Evolutionary conservation across 2,329 filamentous ascomycete genomes (phyloP), one percentile per base, ranked within the genome.

Genomic region (Neofusicoccum cordaticola): DNA sequence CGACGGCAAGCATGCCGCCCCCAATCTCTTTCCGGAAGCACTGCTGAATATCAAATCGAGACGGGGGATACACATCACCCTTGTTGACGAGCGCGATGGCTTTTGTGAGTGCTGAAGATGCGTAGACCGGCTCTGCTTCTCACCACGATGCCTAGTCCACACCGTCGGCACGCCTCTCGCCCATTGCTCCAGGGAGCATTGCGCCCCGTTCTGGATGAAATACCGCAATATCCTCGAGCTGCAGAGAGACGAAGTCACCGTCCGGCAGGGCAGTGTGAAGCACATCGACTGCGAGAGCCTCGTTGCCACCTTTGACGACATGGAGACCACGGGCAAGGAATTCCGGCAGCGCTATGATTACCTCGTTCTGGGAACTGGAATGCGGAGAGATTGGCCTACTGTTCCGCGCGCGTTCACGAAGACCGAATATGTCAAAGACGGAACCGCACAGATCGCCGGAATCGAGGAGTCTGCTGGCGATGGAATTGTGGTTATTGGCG

Each of bases 41-140:
- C 35, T 39, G 35, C 35, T 9, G 35, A 39, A 39, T 12, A 39
- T 39, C 35, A 7, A 80, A 39, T 39, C 35, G 50, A 81, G 79
- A 19, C 80, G 89, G 47, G 82, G 85, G 1, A 76, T 91, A 12
- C 84, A 92, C 42, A 87, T 93, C 58, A 92, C 89, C 19, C 83
- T 93, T 19, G 87, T 91, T 22, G 90, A 93, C 70, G 89, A 93
- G 75, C 82, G 89, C 17, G 90, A 93, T 80, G 91, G 91, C 15
- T 93, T 87, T 74, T 93, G 90, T 93, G 80, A 70, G 88, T 68
- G 50, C 45, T 15, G 9, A 15, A 11, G n/a, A 17, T 52, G 50
- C 31, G 31, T 35, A 17, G 22, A 48, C 45, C 9, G n/a, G n/a
- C 7, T 12, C 8, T 12, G 35, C 12, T 39, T 39, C 35, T 39